Base-by-base conservation (phyloP, 1,284 basidiomycete species). In the Rhizopogon hawkerae region DNA sequence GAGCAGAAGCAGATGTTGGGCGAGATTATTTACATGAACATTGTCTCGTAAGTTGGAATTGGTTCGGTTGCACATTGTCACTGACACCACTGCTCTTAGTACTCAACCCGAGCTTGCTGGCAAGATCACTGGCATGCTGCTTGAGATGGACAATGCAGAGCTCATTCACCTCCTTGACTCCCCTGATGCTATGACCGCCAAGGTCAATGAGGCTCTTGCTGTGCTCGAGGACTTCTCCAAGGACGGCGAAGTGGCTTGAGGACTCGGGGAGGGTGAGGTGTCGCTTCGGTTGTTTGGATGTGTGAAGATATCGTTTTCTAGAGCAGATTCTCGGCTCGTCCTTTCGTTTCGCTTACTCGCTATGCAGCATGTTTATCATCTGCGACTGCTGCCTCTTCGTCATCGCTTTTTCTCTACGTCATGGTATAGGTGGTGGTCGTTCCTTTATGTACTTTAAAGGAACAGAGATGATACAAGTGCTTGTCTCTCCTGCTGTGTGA, bases 1-100 rank as follows among this genome's bases (percentile, higher is more conserved):
- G 92, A 95, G 69, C 92, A 95, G 78, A 97, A 96, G 78, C 93
- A 96, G 71, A 90, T 93, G 85, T 77, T 96, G 50, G 92, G 92
- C 61, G 92, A 96, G 72, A 80, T 88, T 48, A 83, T 95, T 59
- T 95, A 94, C 73, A 85, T 94, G 76, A 84, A 82, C 65, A 93
- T 95, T 58, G 80, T 77, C 52, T 64, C 73, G 85, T 89, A 72
- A 65, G 88, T 81, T 44, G 16, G 35, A 52, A 21, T 49, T 47
- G n/a, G 18, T 48, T 34, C 39, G 46, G 48, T 53, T 48, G 56
- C 52, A 60, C 2, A 60, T 54, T 29, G 37, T 57, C 13, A 31
- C 16, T 43, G 4, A 43, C 4, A 21, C 31, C 4, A 10, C 54
- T 53, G 29, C 16, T 55, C 49, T 4, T 59, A 88, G 83, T 16